phyloP scores from a whole-genome alignment of 345 rosid genomes.

The Barbarea vulgaris region DNA sequence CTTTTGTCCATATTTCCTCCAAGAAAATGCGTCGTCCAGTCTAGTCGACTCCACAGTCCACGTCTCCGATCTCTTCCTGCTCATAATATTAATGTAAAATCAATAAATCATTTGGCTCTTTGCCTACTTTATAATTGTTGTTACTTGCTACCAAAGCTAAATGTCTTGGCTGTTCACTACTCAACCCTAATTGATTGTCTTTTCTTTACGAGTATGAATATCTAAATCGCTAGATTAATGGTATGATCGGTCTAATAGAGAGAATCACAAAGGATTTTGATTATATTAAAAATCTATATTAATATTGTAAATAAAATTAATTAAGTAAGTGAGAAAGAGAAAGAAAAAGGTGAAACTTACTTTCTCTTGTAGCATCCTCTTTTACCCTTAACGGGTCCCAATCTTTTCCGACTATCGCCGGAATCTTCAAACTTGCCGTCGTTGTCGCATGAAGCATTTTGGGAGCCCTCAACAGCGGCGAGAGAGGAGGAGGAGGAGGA shows the following conservation, averaged over 20 bases:
- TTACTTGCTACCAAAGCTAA: neutral
- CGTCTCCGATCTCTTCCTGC: constrained; percentile 57
- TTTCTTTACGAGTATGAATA: neutral
- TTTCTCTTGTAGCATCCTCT: constrained; percentile 87
- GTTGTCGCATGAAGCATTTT: constrained; percentile 41
- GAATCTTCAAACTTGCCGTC: constrained; percentile 57
- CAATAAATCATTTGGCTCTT: neutral
- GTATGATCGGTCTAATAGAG: neutral
- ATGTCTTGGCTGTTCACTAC: constrained; percentile 1
- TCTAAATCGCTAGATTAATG: neutral
- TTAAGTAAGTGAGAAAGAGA: neutral
- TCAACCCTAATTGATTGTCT: neutral
- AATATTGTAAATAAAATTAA: neutral
- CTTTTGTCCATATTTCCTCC: constrained; percentile 97
- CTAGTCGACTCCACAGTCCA: constrained; percentile 43
- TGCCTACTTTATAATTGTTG: constrained; percentile 4
- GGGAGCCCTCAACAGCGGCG: constrained; percentile 31
- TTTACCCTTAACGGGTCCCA: constrained; percentile 43
- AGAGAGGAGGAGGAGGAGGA: constrained; percentile 32
- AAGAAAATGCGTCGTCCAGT: constrained; percentile 58
- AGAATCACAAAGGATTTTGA: neutral
- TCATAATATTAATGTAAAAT: constrained; percentile 3
- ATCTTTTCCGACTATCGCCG: constrained; percentile 57
- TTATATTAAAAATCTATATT: neutral
- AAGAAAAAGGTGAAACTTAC: constrained; percentile 42